Conservation (phyloP, 2,329 filamentous ascomycete species). For the Colletotrichum paranaense region DNA sequence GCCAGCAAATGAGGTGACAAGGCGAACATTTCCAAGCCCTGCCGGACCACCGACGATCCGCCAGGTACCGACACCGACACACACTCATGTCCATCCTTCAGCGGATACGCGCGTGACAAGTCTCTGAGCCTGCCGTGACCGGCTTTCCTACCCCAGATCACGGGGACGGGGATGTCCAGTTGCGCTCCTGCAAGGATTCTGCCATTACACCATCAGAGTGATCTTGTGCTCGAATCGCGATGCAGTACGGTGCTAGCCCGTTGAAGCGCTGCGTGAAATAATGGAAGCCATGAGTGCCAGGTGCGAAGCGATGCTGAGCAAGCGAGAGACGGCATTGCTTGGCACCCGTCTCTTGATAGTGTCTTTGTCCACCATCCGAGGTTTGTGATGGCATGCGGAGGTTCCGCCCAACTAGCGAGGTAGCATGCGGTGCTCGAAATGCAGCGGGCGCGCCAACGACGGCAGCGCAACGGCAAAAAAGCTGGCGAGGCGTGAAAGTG, state of each 20-base stretch:
- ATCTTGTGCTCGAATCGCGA: not conserved
- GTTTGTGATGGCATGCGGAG: not conserved
- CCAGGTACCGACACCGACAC: not conserved
- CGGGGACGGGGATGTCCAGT: not conserved
- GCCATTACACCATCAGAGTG: not conserved
- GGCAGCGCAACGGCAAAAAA: not conserved
- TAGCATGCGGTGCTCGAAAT: not conserved
- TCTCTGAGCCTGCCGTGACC: not conserved
- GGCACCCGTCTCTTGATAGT: not conserved
- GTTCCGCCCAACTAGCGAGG: not conserved
- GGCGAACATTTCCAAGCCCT: not conserved
- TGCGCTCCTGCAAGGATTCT: not conserved
- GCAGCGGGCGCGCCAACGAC: slow-evolving; percentile 3
- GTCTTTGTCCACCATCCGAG: not conserved
- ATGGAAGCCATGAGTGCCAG: not conserved
- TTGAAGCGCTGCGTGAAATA: not conserved
- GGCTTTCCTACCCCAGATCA: not conserved
- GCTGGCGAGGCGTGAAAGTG: not conserved
- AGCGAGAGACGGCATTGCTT: not conserved
- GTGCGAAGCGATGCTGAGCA: not conserved
- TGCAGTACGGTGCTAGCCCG: not conserved
- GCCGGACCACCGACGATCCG: not conserved
- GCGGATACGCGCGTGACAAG: not conserved
- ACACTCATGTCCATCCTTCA: not conserved
- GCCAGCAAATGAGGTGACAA: not conserved